Conservation (phyloP, 768 basidiomycete genomes). For the Ramaria sp. region DNA sequence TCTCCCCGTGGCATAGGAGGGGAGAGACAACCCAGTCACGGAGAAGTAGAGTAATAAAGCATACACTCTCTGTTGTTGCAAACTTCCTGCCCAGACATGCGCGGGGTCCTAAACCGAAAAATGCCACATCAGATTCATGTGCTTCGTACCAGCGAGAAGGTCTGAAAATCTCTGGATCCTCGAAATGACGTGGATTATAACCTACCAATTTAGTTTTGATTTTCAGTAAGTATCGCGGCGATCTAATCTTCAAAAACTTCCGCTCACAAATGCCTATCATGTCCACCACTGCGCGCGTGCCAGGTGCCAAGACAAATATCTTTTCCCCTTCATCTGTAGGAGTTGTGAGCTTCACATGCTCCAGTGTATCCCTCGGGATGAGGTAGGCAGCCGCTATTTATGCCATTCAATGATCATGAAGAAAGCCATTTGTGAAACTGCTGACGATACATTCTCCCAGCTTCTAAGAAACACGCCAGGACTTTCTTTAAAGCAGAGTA, state of each 20-base stretch:
- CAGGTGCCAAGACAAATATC: conserved; percentile 15
- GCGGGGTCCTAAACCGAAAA: conserved; percentile 32
- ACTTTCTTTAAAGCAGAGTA: conserved; percentile 20
- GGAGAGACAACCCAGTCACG: conserved; percentile 44
- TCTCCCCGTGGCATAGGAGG: conserved; percentile 27
- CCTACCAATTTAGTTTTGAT: conserved; percentile 27
- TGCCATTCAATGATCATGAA: background rate
- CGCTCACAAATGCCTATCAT: conserved; percentile 38
- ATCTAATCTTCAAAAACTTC: background rate
- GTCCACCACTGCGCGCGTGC: conserved; percentile 28
- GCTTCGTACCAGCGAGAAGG: conserved; percentile 41
- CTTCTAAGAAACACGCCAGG: conserved; percentile 20
- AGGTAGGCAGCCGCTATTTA: conserved; percentile 19
- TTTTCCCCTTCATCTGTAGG: conserved; percentile 11
- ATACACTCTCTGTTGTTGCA: conserved; percentile 39
- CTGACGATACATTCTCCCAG: conserved; percentile 23
- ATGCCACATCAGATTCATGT: conserved; percentile 12
- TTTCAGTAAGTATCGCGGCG: background rate
- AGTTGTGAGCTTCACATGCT: conserved; percentile 14
- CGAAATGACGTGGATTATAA: conserved; percentile 39
- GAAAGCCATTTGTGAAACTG: background rate
- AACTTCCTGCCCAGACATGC: conserved; percentile 46
- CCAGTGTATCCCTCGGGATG: conserved; percentile 20
- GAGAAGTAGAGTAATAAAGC: conserved; percentile 40
- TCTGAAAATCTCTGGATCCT: conserved; percentile 34